Base-by-base conservation (phyloP, 1,139 yeast genomes). In the Hansenula anomala region DNA sequence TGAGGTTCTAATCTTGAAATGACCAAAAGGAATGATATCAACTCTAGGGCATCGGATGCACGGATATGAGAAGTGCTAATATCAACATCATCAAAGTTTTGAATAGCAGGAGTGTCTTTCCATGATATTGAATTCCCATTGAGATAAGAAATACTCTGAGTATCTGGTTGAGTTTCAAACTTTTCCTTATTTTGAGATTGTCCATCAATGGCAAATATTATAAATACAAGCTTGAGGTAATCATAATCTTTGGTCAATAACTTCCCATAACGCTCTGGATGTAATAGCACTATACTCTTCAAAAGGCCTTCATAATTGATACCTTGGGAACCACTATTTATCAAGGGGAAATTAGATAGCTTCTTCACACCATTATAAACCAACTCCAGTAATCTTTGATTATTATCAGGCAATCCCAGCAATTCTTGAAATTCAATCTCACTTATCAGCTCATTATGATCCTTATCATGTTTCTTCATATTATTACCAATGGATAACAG, bases 1-100 rank as follows among this genome's bases (percentile, higher is more conserved):
- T 53, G 51, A 2, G 64, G 55, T 15, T 61, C 52, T 4, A 54
- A 39, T 41, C 63, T 52, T 39, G 72, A 47, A 2, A 72, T 44
- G 2, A 66, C 45, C 24, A 78, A 56, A 17, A 71, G 46, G 43
- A 78, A 66, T 0, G 80, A 64, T 6, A 78, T 32, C 1, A 78
- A 36, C 8, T 59, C 61, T 10, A 61, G 56, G 30, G 78, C 43
- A 6, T 59, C 63, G 0, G 49, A 40, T 0, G 71, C 72, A 2
- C 64, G 52, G 2, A 79, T 44, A 3, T 45, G 42, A 36, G 71
- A 45, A 2, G 54, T 45, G 1, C 60, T 55, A 0, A 68, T 36
- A 20, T 72, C 70, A 20, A 57, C 37, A 8, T 46, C 49, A 47
- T 60, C 60, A 44, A 54, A 52, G 5, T 41, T 40, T 26, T 49